Base-by-base conservation (phyloP, 108 stramenopile genomes). In the Cyclostephanos tholiformis region DNA sequence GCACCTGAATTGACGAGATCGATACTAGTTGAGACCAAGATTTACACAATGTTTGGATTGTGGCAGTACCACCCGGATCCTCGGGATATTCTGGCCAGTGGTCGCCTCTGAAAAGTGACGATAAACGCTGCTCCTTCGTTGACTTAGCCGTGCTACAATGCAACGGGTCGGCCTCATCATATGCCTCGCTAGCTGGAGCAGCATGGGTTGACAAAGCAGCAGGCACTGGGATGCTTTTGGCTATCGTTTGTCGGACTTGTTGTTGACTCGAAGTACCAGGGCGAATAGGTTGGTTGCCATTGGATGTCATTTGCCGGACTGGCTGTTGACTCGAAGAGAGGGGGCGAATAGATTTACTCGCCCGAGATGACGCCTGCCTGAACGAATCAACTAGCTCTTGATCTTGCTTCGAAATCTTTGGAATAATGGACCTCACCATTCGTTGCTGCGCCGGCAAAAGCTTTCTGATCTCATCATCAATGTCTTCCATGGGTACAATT, bases 81-180 rank as follows among this genome's bases (percentile, higher is more conserved):
- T 93, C 95, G 22, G 95, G 93, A 77, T 87, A 96, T 59, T 94
- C 93, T 12, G 92, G 92, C 92, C 83, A 84, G 51, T 56, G 38
- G n/a, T 86, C 83, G 26, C 75, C 65, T 59, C 79, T 84, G 9
- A 64, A 55, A 23, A 66, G 44, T 44, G 63, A 43, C 26, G 77
- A 67, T 29, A 76, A 30, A 29, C 71, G 60, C 48, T 77, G 63
- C 52, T 32, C 14, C 39, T 82, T 77, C 51, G 74, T 75, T 25
- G 81, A 72, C 36, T 70, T 72, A 14, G 71, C 3, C 29, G 41
- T 73, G 36, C 10, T 35, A n/a, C 32, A 36, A 36, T 46, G 60
- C 25, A 84, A 66, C 4, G 84, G 84, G 43, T 84, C 67, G 6
- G 52, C 58, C 19, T 64, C 76, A 25, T 70, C 50, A 10, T 46